Evolutionary conservation across 1,284 basidiomycete genomes (phyloP).

Genomic region (Cryptococcus sp.): DNA sequence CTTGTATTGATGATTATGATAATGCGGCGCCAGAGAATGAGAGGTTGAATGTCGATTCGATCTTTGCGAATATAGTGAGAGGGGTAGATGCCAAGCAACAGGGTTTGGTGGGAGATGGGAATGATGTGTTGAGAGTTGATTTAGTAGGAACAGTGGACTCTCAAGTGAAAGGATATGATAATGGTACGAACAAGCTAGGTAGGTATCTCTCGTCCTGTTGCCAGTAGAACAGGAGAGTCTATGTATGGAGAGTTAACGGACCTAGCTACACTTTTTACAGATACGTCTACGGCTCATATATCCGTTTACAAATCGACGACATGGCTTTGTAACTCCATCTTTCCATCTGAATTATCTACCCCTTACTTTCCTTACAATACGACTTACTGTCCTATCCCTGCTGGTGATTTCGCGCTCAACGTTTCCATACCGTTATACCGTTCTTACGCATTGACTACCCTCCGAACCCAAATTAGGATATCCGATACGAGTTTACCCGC

Average conservation of each 20-base stretch:
- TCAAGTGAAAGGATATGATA: conserved; percentile 59
- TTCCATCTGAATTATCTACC: conserved; percentile 61
- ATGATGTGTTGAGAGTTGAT: conserved; percentile 42
- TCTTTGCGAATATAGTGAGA: conserved; percentile 68
- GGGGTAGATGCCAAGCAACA: conserved; percentile 38
- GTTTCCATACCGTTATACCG: conserved; percentile 66
- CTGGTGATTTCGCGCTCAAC: conserved; percentile 76
- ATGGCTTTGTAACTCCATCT: conserved; percentile 68
- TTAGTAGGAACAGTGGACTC: conserved; percentile 42
- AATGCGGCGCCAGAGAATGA: background rate
- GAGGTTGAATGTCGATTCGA: conserved; percentile 18
- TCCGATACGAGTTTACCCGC: conserved; percentile 69
- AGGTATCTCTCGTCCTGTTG: conserved; percentile 24
- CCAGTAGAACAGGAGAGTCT: too few species aligned
- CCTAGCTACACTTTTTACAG: conserved; percentile 76
- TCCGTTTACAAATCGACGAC: conserved; percentile 64
- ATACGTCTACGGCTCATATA: conserved; percentile 72
- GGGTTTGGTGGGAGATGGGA: conserved; percentile 31
- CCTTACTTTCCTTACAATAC: conserved; percentile 47
- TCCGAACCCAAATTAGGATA: conserved; percentile 76
- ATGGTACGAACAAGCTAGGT: conserved; percentile 62
- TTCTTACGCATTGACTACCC: conserved; percentile 71
- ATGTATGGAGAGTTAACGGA: background rate
- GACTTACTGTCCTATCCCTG: conserved; percentile 66
- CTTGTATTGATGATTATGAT: background rate